Percentiles rank a stretch among this genome's conserved stretches.
phyloP scores from a whole-genome alignment of 805 yeast genomes.

The Saccharomycopsis sp. region DNA sequence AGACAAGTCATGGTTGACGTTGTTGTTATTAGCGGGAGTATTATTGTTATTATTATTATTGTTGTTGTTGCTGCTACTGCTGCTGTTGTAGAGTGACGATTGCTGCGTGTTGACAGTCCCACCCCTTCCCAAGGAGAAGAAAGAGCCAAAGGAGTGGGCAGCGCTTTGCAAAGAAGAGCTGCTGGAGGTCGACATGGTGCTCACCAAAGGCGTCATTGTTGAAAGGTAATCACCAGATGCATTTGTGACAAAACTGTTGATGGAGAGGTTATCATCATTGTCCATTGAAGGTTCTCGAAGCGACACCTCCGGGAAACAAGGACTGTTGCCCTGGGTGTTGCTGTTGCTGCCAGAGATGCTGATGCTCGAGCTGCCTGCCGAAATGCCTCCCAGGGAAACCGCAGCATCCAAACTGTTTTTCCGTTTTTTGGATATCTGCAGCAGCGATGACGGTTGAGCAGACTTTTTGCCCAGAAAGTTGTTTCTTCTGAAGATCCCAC shows the following conservation, averaged over 20 bases:
- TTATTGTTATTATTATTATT: slow-evolving; percentile 1
- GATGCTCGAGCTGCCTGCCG: not conserved
- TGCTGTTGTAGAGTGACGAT: not conserved
- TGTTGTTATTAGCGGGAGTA: not conserved
- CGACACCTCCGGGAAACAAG: not conserved
- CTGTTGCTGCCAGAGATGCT: not conserved
- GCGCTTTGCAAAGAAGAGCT: slow-evolving; percentile 21
- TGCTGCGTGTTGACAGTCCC: slow-evolving; percentile 3
- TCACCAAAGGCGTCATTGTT: slow-evolving; percentile 15
- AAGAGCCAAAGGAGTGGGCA: slow-evolving; percentile 19
- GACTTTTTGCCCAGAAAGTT: no score
- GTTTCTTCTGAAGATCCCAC: slow-evolving; percentile 2
- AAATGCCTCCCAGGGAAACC: not conserved
- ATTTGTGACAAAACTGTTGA: slow-evolving; percentile 17
- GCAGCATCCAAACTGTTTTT: no score
- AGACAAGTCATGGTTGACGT: slow-evolving; percentile 6
- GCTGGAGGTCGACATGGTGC: slow-evolving; percentile 17
- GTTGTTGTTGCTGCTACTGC: not conserved
- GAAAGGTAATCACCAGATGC: slow-evolving; percentile 7
- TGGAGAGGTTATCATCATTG: slow-evolving; percentile 11
- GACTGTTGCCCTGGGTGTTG: not conserved
- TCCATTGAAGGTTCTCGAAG: not conserved
- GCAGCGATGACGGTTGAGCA: no score
- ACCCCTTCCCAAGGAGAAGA: slow-evolving; percentile 13
- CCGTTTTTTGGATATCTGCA: no score